These are phyloP conservation scores for Teratosphaeria zuluensis DNA, from an alignment of 2,329 filamentous ascomycete species.

Conservation along the genomic window DNA sequence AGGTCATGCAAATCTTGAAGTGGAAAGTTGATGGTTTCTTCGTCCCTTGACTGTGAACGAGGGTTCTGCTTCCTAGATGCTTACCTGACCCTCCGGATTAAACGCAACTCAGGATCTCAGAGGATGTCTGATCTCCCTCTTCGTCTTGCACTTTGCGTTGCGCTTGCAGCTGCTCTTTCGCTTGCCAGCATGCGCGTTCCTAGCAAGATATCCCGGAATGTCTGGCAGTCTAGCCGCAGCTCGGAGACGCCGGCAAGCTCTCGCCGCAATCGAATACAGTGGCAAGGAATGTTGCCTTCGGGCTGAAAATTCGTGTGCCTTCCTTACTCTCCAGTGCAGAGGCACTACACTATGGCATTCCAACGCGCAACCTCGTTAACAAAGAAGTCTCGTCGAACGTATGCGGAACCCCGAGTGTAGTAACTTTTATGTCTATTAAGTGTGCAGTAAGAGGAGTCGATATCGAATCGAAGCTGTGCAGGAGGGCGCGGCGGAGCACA, in stretches of 20 bases:
- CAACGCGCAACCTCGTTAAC: not conserved
- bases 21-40: not conserved
- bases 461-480: not conserved
- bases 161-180: not conserved
- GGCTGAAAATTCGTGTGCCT: not conserved
- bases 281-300: not conserved
- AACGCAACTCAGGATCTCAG: not conserved
- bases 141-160: not conserved
- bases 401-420: not conserved
- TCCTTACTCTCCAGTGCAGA: not conserved
- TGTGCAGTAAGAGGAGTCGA: not conserved
- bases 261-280: not conserved
- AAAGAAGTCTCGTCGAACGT: not conserved
- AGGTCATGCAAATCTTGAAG: not conserved
- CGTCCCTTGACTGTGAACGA: not conserved
- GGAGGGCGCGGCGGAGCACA: not conserved
- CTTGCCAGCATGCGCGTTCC: not conserved
- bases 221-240: not conserved
- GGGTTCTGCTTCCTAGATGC: not conserved
- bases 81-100: not conserved
- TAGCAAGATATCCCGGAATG: not conserved
- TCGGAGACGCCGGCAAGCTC: not conserved
- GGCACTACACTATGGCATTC: not conserved
- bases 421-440: not conserved
- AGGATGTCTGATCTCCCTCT: not conserved